Evolutionary conservation across 2,329 filamentous ascomycete genomes (phyloP).

Genomic region (Trichoderma gracile): DNA sequence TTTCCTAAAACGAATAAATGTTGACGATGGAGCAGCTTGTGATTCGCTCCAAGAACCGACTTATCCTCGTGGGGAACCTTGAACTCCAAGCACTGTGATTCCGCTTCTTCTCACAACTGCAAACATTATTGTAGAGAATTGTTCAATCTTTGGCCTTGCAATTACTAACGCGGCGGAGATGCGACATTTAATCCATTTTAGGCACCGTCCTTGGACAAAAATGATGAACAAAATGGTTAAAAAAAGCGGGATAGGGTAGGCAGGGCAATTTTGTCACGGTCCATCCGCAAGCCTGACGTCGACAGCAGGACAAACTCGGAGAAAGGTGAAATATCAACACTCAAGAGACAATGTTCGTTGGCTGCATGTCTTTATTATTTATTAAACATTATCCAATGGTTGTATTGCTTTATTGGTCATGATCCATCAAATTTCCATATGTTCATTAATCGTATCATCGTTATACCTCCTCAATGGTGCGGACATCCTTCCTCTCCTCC

Average conservation of each 20-base stretch:
- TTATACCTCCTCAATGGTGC: neutral
- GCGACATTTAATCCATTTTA: neutral
- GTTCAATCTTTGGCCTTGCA: neutral
- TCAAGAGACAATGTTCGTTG: neutral
- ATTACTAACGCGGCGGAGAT: constrained; percentile 13
- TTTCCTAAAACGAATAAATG: constrained; percentile 5
- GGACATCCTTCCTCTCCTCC: neutral
- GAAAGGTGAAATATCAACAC: no score
- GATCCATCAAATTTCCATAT: neutral
- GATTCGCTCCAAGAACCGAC: neutral
- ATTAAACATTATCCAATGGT: neutral
- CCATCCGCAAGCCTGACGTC: no score
- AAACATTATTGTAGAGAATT: neutral
- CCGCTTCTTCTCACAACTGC: neutral
- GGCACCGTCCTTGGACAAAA: no score
- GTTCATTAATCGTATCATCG: neutral
- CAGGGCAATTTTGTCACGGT: no score
- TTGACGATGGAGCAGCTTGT: neutral
- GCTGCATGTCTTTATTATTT: neutral
- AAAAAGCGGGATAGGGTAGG: no score
- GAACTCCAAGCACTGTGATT: neutral
- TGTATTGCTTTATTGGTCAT: neutral
- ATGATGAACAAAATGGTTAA: no score
- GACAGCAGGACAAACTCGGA: no score
- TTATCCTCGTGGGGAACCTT: neutral